Conservation (phyloP, 2,329 filamentous ascomycete species). For the Fulvia fulva region DNA sequence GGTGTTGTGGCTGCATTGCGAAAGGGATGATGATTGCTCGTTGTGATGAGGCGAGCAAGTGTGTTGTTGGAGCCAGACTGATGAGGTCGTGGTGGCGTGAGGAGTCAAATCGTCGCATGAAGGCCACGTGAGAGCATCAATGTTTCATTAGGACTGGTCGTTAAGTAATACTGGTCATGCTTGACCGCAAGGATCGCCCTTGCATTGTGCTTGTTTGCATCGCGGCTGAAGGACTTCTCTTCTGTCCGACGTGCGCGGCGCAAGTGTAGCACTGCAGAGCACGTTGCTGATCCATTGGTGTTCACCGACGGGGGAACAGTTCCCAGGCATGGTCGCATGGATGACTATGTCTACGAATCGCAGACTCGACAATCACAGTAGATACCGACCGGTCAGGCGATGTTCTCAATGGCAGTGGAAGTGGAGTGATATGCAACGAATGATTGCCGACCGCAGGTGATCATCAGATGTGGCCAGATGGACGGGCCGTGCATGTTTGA, state of each 20-base stretch:
- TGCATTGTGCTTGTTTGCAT: not conserved
- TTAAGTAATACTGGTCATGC: not conserved
- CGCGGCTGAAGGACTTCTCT: not conserved
- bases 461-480: not conserved
- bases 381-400: not conserved
- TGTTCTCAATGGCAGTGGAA: not conserved
- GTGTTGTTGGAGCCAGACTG: no score
- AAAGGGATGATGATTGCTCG: not conserved
- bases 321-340: not conserved
- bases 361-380: not conserved
- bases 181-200: not conserved
- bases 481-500: no score
- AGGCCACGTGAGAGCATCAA: not conserved
- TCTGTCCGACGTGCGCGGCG: not conserved
- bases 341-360: not conserved
- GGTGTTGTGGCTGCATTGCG: not conserved
- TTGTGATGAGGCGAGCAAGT: not conserved
- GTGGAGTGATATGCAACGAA: not conserved
- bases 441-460: not conserved
- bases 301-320: not conserved
- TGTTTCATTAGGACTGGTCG: not conserved
- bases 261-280: not conserved
- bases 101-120: not conserved
- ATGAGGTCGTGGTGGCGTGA: not conserved
- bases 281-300: conserved; percentile 1